phyloP scores from a whole-genome alignment of 768 basidiomycete species.

The Sporobolomyces roseus region DNA sequence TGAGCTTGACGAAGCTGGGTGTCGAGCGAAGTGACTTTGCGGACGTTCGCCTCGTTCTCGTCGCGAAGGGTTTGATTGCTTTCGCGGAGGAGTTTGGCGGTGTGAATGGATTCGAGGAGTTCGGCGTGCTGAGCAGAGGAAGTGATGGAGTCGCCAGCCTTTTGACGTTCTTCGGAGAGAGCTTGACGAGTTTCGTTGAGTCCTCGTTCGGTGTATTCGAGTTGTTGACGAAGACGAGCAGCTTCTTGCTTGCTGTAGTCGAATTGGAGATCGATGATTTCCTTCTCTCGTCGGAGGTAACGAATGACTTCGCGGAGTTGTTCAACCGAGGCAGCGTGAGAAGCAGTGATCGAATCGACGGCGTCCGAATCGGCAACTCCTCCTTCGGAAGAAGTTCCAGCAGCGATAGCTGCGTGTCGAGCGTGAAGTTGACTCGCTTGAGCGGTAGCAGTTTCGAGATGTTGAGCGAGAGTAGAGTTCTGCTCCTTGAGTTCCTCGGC shows the following conservation, averaged over 20 bases:
- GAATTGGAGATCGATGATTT: conserved; percentile 81
- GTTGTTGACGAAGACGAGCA: conserved; percentile 66
- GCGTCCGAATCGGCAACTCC: conserved; percentile 43
- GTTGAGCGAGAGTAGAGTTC: conserved; percentile 71
- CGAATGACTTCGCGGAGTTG: conserved; percentile 59
- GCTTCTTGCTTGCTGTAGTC: conserved; percentile 77
- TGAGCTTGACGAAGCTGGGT: conserved; percentile 61
- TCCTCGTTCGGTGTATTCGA: conserved; percentile 66
- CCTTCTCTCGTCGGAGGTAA: conserved; percentile 83
- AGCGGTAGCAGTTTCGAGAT: conserved; percentile 75
- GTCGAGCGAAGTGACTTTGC: conserved; percentile 53
- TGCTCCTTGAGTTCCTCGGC: conserved; percentile 70
- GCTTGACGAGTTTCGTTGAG: conserved; percentile 67
- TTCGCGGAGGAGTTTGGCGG: conserved; percentile 77
- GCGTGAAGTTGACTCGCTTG: conserved; percentile 69
- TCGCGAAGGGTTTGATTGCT: conserved; percentile 79
- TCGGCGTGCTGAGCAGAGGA: conserved; percentile 77
- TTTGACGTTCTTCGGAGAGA: conserved; percentile 72
- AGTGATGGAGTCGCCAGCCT: conserved; percentile 64
- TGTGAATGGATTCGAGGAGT: conserved; percentile 78
- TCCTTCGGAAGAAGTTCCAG: conserved; percentile 55
- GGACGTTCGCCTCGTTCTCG: conserved; percentile 67
- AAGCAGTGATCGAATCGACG: conserved; percentile 43
- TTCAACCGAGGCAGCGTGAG: conserved; percentile 53
- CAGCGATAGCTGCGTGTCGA: conserved; percentile 49